phyloP scores from a whole-genome alignment of 257 asterid species.

The Plantago elongata region DNA sequence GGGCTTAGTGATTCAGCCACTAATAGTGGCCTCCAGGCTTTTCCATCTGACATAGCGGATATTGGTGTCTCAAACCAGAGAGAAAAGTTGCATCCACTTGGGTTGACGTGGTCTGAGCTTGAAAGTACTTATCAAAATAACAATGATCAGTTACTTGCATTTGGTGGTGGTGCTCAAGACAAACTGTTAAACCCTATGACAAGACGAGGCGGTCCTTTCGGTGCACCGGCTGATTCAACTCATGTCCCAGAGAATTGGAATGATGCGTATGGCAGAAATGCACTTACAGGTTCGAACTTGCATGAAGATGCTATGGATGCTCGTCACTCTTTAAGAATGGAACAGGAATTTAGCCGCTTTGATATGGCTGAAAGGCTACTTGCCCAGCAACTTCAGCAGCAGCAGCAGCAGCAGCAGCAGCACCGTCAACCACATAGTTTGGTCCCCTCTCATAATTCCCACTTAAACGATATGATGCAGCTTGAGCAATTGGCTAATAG shows the following conservation, averaged over 20 bases:
- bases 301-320: slow-evolving; percentile 53
- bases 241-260: slow-evolving; percentile 53
- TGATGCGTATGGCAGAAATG: slow-evolving; percentile 44
- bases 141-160: slow-evolving; percentile 41
- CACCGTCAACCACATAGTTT: slow-evolving; percentile 49
- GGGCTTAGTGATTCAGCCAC: slow-evolving; percentile 36
- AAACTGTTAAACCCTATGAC: slow-evolving; percentile 38
- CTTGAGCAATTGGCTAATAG: slow-evolving; percentile 56
- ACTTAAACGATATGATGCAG: slow-evolving; percentile 57
- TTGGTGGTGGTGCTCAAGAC: slow-evolving; percentile 38
- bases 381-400: slow-evolving; percentile 50
- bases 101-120: slow-evolving; percentile 88
- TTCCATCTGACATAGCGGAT: slow-evolving; percentile 35
- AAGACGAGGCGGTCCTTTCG: slow-evolving; percentile 44
- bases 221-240: slow-evolving; percentile 36
- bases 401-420: slow-evolving; percentile 54
- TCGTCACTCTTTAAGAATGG: slow-evolving; percentile 43
- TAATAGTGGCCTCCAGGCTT: slow-evolving; percentile 30
- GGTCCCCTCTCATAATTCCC: slow-evolving; percentile 46
- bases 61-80: slow-evolving; percentile 39
- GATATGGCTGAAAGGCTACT: slow-evolving; percentile 59
- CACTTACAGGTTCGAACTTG: slow-evolving; percentile 45
- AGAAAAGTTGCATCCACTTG: slow-evolving; percentile 66
- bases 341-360: slow-evolving; percentile 44
- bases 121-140: slow-evolving; percentile 55